phyloP scores from a whole-genome alignment of 495 filamentous ascomycete genomes.

The Aspergillus bridgeri region DNA sequence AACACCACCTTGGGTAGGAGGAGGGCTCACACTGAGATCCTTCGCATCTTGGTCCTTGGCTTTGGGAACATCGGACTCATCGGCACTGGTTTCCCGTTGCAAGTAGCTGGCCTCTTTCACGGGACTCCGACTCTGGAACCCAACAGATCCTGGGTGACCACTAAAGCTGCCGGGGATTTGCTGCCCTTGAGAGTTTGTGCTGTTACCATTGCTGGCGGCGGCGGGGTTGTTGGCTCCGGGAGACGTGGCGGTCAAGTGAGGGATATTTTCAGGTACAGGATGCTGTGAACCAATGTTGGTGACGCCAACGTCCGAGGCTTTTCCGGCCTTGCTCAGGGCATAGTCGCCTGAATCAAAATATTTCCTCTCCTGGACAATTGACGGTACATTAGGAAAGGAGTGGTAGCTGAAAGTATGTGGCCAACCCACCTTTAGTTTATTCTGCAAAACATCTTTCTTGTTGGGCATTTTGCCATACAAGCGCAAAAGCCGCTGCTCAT shows the following conservation, averaged over 20 bases:
- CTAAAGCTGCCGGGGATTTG: constrained; percentile 47
- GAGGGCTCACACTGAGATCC: constrained; percentile 45
- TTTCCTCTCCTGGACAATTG: constrained; percentile 75
- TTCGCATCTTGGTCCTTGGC: constrained; percentile 32
- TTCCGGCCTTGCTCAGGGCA: constrained; percentile 96
- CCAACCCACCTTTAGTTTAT: constrained; percentile 74
- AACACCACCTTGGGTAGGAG: constrained; percentile 51
- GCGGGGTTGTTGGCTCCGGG: constrained; percentile 50
- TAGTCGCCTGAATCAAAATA: constrained; percentile 99
- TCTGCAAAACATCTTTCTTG: constrained; percentile 94
- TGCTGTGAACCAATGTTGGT: constrained; percentile 92
- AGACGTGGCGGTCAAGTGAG: constrained; percentile 78
- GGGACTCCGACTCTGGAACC: constrained; percentile 66
- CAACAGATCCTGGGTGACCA: constrained; percentile 43
- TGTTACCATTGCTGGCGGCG: constrained; percentile 35
- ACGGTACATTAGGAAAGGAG: constrained; percentile 5
- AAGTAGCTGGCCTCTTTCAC: constrained; percentile 84
- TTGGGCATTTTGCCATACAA: constrained; percentile 96
- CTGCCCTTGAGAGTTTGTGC: constrained; percentile 41
- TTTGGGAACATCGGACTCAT: constrained; percentile 52
- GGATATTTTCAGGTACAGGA: constrained; percentile 92
- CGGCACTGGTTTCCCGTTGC: constrained; percentile 70
- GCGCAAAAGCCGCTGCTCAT: constrained; percentile 92
- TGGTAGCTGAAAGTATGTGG: background rate
- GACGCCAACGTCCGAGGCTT: constrained; percentile 89